phyloP scores from a whole-genome alignment of 768 basidiomycete genomes.

The Leccinum disarticulatum region DNA sequence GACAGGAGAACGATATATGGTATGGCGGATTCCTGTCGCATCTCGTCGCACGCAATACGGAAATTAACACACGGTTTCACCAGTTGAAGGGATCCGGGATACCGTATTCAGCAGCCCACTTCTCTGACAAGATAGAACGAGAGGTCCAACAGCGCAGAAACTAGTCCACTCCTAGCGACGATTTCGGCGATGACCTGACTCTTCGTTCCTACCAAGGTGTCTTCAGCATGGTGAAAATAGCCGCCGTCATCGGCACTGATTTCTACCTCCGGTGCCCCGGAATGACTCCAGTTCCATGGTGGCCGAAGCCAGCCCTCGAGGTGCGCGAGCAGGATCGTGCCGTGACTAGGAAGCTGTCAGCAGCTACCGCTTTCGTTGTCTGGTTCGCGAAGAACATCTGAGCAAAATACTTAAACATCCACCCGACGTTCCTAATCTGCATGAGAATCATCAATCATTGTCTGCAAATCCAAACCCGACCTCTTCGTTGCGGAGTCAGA shows the following conservation, averaged over 20 bases:
- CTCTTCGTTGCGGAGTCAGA: not conserved
- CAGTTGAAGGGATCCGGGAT: not conserved
- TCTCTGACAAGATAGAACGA: not conserved
- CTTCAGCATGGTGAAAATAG: not conserved
- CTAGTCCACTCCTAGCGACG: slow-evolving; percentile 16
- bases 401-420: too few relatives aligned
- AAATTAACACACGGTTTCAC: not conserved
- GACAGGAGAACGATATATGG: too few relatives aligned
- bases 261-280: not conserved
- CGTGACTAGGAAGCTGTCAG: too few relatives aligned
- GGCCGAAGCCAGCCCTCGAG: not conserved
- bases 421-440: too few relatives aligned
- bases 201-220: not conserved
- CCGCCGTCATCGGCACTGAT: not conserved
- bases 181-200: not conserved
- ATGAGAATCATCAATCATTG: too few relatives aligned
- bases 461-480: not conserved
- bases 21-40: not conserved
- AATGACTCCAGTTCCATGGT: not conserved
- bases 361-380: too few relatives aligned
- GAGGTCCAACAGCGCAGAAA: not conserved
- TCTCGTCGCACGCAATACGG: not conserved
- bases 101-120: slow-evolving; percentile 10
- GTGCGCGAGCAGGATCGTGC: too few relatives aligned
- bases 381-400: too few relatives aligned